phyloP scores from a whole-genome alignment of 2,329 filamentous ascomycete genomes.

The Claviceps pusilla region DNA sequence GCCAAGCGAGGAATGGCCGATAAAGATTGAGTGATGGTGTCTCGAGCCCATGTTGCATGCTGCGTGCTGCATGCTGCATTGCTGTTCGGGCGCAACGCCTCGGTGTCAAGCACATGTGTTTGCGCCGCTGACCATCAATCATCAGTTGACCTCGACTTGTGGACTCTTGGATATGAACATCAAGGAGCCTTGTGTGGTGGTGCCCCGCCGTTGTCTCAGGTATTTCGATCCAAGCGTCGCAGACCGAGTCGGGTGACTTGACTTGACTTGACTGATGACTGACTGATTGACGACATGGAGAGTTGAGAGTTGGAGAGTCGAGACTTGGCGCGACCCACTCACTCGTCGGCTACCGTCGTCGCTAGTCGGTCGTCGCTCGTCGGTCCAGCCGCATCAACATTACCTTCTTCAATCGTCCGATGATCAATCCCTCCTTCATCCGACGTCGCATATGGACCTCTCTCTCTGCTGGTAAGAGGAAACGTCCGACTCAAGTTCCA shows the following conservation, averaged over 20 bases:
- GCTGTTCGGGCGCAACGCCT: background rate
- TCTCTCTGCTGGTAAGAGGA: conserved; percentile 5
- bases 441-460: background rate
- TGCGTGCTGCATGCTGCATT: no score
- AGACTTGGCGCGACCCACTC: background rate
- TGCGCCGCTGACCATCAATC: background rate
- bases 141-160: background rate
- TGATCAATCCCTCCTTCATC: background rate
- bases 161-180: background rate
- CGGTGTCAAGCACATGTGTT: background rate
- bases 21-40: background rate
- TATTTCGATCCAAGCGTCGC: background rate
- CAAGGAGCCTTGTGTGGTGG: background rate
- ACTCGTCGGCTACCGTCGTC: background rate
- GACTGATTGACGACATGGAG: background rate
- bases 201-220: background rate
- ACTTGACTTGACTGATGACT: background rate
- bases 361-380: background rate
- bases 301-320: background rate
- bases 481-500: background rate
- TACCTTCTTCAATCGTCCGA: background rate
- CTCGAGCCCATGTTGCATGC: background rate
- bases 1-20: background rate
- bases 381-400: background rate
- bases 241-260: background rate